These are phyloP conservation scores for Diutina rugosa DNA, from an alignment of 1,139 yeast species.

Conservation along the genomic window DNA sequence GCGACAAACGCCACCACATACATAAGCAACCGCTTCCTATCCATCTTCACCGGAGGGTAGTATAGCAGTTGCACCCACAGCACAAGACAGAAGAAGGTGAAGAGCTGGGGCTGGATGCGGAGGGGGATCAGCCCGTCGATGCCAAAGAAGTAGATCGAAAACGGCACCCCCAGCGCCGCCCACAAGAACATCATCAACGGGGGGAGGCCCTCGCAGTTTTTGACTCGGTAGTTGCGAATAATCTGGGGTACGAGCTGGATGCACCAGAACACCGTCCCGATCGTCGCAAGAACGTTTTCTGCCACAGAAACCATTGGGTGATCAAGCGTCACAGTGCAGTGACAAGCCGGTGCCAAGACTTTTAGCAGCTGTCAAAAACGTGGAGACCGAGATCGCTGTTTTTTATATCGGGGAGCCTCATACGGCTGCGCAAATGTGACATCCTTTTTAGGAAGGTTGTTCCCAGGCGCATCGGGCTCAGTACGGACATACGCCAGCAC, in stretches of 20 bases:
- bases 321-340: neutral
- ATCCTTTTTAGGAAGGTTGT: neutral
- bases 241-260: conserved; percentile 82
- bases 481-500: too few relatives aligned
- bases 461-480: neutral
- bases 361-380: neutral
- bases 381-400: neutral
- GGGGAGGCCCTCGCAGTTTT: conserved; percentile 77
- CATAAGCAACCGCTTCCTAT: conserved; percentile 21
- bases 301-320: conserved; percentile 19
- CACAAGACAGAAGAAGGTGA: conserved; percentile 56
- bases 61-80: conserved; percentile 65
- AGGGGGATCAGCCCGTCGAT: conserved; percentile 65
- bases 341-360: neutral
- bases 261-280: conserved; percentile 88
- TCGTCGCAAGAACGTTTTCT: conserved; percentile 72
- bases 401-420: neutral
- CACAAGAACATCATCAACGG: conserved; percentile 75
- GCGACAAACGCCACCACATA: conserved; percentile 25
- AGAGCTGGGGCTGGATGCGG: conserved; percentile 77
- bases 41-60: conserved; percentile 57
- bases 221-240: conserved; percentile 53
- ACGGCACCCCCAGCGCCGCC: conserved; percentile 76
- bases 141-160: conserved; percentile 66
- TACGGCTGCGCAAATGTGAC: neutral